phyloP scores from a whole-genome alignment of 2,329 filamentous ascomycete species.

The Trichoderma harzianum region DNA sequence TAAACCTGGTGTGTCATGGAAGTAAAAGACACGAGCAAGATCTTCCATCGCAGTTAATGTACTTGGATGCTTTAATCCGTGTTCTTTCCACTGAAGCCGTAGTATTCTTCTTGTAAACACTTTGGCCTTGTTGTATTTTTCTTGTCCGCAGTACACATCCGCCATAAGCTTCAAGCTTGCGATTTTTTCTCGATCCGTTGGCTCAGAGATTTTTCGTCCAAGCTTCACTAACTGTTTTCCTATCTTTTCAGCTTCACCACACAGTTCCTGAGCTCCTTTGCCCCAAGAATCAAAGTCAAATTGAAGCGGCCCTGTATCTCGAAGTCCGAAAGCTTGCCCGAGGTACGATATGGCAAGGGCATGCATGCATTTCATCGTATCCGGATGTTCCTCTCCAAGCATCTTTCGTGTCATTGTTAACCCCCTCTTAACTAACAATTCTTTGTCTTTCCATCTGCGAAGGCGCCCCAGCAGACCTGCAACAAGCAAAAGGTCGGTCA shows the following conservation, averaged over 20 bases:
- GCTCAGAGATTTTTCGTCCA: no score
- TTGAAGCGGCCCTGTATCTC: not conserved
- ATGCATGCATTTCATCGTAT: not conserved
- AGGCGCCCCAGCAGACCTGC: not conserved
- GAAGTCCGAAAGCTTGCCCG: not conserved
- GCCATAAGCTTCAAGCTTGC: no score
- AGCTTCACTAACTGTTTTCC: no score
- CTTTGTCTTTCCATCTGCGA: not conserved
- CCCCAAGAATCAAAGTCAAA: rapidly evolving
- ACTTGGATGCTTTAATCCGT: not conserved
- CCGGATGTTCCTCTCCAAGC: not conserved
- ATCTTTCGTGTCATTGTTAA: not conserved
- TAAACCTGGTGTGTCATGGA: no score
- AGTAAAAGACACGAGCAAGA: not conserved
- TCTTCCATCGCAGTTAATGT: not conserved
- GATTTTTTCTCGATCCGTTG: no score
- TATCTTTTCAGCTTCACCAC: no score
- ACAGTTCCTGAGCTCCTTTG: no score
- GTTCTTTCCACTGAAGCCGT: rapidly evolving
- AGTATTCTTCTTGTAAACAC: not conserved
- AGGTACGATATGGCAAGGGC: not conserved
- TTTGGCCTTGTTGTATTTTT: rapidly evolving
- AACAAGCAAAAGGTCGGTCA: not conserved
- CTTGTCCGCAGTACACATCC: no score
- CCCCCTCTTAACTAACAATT: not conserved